These are phyloP conservation scores for Mycena epipterygia DNA, from an alignment of 768 basidiomycete species.

Conservation along the genomic window DNA sequence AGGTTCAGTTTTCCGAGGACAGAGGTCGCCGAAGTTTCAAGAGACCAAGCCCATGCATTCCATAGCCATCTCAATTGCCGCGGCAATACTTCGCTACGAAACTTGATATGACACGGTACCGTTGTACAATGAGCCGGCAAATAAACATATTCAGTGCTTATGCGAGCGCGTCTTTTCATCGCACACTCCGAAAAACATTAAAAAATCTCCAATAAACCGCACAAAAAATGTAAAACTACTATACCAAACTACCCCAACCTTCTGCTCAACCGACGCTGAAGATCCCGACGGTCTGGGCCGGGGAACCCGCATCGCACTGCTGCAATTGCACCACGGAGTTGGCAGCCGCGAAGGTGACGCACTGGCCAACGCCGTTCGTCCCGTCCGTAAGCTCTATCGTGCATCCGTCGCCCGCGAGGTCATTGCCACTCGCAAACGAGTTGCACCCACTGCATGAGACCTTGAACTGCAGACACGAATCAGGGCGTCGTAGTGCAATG, in stretches of 20 bases:
- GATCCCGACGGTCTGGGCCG: slow-evolving; percentile 19
- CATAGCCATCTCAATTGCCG: no score
- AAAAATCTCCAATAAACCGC: neutral
- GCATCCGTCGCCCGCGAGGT: slow-evolving; percentile 22
- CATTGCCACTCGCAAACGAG: slow-evolving; percentile 21
- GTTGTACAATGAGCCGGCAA: no score
- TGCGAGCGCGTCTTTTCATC: no score
- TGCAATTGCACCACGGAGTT: slow-evolving; percentile 27
- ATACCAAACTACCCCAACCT: neutral
- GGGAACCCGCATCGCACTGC: slow-evolving; percentile 13
- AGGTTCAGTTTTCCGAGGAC: no score
- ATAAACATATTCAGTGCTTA: no score
- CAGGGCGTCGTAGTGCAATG: no score
- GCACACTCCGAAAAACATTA: no score
- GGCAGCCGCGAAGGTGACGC: slow-evolving; percentile 30
- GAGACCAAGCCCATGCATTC: no score
- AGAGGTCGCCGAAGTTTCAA: no score
- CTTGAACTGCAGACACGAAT: slow-evolving; percentile 7
- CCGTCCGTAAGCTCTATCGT: slow-evolving; percentile 26
- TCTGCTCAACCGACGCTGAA: slow-evolving; percentile 7
- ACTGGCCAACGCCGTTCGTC: slow-evolving; percentile 23
- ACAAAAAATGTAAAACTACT: neutral
- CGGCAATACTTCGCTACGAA: no score
- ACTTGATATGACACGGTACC: no score
- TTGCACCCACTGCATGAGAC: slow-evolving; percentile 24